Percentiles rank a stretch among this genome's conserved stretches.
Conservation (phyloP, 139 green algal species). For the Chlamydomonas eustigma region DNA sequence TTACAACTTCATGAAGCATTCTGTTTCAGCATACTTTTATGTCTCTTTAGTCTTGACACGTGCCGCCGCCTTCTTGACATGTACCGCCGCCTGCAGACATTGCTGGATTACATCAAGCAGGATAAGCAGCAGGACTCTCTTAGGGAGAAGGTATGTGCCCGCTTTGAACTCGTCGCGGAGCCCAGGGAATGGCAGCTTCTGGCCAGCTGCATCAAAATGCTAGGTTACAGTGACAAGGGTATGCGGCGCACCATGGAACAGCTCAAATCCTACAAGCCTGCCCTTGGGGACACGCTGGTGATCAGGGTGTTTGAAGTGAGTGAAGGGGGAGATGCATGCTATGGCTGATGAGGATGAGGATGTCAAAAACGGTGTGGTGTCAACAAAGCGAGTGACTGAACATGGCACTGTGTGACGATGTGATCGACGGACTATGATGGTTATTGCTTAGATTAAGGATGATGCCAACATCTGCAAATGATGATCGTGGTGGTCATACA, state of each 20-base stretch:
- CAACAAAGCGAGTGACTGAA: too few relatives aligned
- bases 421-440: too few relatives aligned
- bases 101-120: conserved; percentile 20
- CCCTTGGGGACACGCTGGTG: conserved; percentile 66
- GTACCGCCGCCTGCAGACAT: background rate
- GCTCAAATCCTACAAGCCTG: conserved; percentile 71
- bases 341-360: background rate
- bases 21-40: too few relatives aligned
- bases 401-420: too few relatives aligned
- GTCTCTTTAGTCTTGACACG: too few relatives aligned
- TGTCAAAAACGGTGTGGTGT: too few relatives aligned
- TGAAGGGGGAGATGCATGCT: background rate
- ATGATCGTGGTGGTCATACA: too few relatives aligned
- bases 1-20: too few relatives aligned
- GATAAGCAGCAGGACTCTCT: conserved; percentile 34
- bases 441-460: too few relatives aligned
- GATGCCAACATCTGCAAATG: too few relatives aligned
- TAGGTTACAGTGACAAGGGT: conserved; percentile 81
- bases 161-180: conserved; percentile 1
- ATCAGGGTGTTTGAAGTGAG: conserved; percentile 38
- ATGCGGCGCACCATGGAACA: conserved; percentile 68
- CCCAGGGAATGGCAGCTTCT: conserved; percentile 67
- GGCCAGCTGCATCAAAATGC: conserved; percentile 76
- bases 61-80: too few relatives aligned
- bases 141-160: conserved; percentile 20